A percentile compares a stretch with the other conserved stretches of the same genome.
phyloP scores from a whole-genome alignment of 116 monocot species.

The Iris pallida region DNA sequence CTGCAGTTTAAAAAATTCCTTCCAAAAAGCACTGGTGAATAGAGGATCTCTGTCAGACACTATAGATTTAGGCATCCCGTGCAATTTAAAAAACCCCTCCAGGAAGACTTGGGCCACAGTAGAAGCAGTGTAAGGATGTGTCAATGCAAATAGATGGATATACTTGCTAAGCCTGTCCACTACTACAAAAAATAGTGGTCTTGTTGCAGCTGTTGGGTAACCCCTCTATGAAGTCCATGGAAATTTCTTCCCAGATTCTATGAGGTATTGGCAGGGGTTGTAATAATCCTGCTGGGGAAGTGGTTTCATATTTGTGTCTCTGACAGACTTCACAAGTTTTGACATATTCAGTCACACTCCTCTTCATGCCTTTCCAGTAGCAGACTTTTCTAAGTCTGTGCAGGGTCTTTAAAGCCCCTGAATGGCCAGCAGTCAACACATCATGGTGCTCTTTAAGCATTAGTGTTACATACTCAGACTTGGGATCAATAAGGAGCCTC shows the following conservation, averaged over 20 bases:
- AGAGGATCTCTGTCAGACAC: too few relatives aligned
- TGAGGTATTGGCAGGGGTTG: conserved; percentile 8
- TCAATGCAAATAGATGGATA: too few relatives aligned
- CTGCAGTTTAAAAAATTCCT: too few relatives aligned
- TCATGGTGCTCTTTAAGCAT: neutral
- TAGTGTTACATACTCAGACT: neutral
- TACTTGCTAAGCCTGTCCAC: too few relatives aligned
- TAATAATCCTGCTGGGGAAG: neutral
- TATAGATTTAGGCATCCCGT: too few relatives aligned
- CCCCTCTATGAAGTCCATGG: conserved; percentile 16
- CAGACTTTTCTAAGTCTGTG: too few relatives aligned
- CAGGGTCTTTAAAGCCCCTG: neutral
- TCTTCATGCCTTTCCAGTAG: neutral
- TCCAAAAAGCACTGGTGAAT: too few relatives aligned
- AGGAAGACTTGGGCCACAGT: too few relatives aligned
- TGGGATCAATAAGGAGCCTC: neutral
- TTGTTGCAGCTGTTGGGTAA: neutral
- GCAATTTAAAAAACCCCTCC: too few relatives aligned
- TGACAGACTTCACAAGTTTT: conserved; percentile 7
- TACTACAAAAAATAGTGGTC: too few relatives aligned
- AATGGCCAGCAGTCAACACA: neutral
- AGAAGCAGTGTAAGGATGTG: too few relatives aligned
- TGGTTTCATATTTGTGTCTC: neutral
- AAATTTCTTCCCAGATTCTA: conserved; percentile 2
- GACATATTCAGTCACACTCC: neutral